phyloP scores from a whole-genome alignment of 495 filamentous ascomycete genomes.

The Pyrenula massariospora region DNA sequence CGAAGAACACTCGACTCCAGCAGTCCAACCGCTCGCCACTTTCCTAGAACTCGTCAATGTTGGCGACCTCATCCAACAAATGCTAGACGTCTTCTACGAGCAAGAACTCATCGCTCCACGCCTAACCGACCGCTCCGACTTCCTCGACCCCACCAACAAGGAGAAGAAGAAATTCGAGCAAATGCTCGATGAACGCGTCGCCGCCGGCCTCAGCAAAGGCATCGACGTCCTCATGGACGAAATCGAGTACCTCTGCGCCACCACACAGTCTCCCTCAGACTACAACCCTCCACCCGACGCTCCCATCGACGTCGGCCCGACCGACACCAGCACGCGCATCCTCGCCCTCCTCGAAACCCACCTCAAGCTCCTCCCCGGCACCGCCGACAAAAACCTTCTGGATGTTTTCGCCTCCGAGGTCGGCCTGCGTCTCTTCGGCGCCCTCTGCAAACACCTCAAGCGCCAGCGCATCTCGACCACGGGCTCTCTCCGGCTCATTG shows the following conservation, averaged over 20 bases:
- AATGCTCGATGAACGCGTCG: conserved; percentile 95
- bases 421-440: conserved; percentile 78
- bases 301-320: conserved; percentile 67
- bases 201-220: conserved; percentile 89
- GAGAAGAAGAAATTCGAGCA: conserved; percentile 99
- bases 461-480: conserved; percentile 83
- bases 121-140: conserved; percentile 86
- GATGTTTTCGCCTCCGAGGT: conserved; percentile 99
- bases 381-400: conserved; percentile 92
- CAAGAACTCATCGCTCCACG: conserved; percentile 77
- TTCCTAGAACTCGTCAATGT: conserved; percentile 98
- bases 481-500: conserved; percentile 86
- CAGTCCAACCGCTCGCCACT: conserved; percentile 84
- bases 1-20: conserved; percentile 44
- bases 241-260: conserved; percentile 89
- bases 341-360: conserved; percentile 80
- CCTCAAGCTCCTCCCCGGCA: conserved; percentile 81
- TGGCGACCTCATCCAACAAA: conserved; percentile 94
- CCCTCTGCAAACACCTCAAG: conserved; percentile 93
- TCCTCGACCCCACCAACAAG: conserved; percentile 77
- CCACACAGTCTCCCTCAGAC: conserved; percentile 73
- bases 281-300: conserved; percentile 64
- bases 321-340: conserved; percentile 61
- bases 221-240: conserved; percentile 98
- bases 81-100: conserved; percentile 98